These are phyloP conservation scores for Skeletonema marinoi DNA, from an alignment of 108 stramenopile genomes.

Conservation along the genomic window DNA sequence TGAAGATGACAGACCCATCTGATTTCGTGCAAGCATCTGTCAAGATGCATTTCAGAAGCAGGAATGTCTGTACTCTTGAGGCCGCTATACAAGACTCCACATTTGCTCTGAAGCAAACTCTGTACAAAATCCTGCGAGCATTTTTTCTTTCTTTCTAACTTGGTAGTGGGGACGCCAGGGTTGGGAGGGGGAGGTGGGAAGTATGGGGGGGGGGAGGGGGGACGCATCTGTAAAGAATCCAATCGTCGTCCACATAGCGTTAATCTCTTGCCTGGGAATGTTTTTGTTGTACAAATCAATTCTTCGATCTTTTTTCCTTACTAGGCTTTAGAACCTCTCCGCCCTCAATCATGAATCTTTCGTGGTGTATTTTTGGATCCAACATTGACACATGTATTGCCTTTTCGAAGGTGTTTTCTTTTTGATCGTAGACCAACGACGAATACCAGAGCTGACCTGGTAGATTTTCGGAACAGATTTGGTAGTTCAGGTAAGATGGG, in stretches of 20 bases:
- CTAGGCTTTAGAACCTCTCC: not conserved
- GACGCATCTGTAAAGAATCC: slow-evolving; percentile 24
- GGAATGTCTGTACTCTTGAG: not conserved
- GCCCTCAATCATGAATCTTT: slow-evolving; percentile 14
- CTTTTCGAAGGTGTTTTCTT: slow-evolving; percentile 17
- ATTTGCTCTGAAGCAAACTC: slow-evolving; percentile 14
- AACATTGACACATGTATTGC: slow-evolving; percentile 30
- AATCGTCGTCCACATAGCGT: slow-evolving; percentile 46
- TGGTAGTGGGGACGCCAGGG: not conserved
- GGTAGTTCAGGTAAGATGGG: slow-evolving; percentile 27
- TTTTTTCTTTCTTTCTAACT: slow-evolving; percentile 13
- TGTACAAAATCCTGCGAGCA: slow-evolving; percentile 10
- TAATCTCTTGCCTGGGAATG: slow-evolving; percentile 41
- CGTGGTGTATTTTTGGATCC: slow-evolving; percentile 37
- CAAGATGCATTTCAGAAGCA: slow-evolving; percentile 19
- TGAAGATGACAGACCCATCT: slow-evolving; percentile 21
- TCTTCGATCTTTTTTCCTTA: slow-evolving; percentile 13
- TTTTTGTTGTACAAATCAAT: not conserved
- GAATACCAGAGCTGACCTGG: slow-evolving; percentile 17
- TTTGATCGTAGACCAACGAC: slow-evolving; percentile 15
- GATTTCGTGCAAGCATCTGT: slow-evolving; percentile 34
- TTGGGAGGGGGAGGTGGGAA: no score
- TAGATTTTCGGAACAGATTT: slow-evolving; percentile 21
- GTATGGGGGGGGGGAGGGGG: no score
- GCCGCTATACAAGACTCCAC: slow-evolving; percentile 23